Evolutionary conservation across 139 green algal species (phyloP).

Genomic region (Haematococcus lacustris): DNA sequence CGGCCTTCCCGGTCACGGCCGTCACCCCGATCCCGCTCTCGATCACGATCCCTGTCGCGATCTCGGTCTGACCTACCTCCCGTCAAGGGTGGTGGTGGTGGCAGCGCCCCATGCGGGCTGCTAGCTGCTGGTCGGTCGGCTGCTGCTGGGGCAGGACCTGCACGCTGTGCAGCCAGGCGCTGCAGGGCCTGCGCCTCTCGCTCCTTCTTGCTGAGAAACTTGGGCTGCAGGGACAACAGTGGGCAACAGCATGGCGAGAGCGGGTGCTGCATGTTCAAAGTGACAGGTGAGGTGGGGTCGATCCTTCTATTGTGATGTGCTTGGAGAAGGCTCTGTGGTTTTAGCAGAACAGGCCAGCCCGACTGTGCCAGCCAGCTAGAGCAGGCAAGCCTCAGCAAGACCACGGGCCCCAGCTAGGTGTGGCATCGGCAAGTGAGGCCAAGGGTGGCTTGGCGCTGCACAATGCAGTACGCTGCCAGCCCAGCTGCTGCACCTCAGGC

Average conservation of each 20-base stretch:
- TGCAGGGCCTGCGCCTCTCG: constrained; percentile 71
- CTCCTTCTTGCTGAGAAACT: constrained; percentile 87
- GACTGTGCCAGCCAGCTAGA: background rate
- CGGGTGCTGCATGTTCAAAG: background rate
- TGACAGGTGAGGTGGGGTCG: background rate
- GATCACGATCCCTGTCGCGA: constrained; percentile 3
- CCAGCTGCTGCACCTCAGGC: too few relatives aligned
- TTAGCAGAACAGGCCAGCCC: background rate
- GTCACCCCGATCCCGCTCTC: background rate
- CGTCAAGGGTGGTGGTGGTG: constrained; percentile 1
- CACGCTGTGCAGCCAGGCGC: constrained; percentile 45
- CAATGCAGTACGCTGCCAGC: too few relatives aligned
- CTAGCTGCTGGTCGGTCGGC: background rate
- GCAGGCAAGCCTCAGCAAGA: background rate
- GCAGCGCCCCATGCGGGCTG: background rate
- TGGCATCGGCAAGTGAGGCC: background rate
- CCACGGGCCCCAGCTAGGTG: background rate
- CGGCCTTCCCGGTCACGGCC: constrained; percentile 8
- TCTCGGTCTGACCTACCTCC: background rate
- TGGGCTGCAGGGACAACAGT: constrained; percentile 41
- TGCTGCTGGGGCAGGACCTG: constrained; percentile 12
- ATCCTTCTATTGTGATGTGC: background rate
- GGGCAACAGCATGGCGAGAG: background rate
- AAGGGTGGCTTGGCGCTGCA: background rate
- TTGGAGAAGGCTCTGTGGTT: background rate